Evolutionary conservation across 345 rosid species (phyloP).

Genomic region (Corymbia maculata): DNA sequence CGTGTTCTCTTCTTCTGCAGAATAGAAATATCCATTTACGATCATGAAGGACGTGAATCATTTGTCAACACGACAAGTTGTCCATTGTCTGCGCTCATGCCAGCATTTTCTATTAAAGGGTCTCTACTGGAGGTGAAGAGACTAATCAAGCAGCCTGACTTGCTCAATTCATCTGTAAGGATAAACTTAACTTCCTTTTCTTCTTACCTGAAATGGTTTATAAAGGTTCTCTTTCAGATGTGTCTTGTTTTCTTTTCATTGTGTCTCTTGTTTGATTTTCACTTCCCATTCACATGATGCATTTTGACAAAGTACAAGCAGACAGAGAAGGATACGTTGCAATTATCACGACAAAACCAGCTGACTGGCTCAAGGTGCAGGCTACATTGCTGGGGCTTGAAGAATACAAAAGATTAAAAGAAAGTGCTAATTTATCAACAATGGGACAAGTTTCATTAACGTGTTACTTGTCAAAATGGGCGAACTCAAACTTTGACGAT

Average conservation of each 20-base stretch:
- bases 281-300: not conserved
- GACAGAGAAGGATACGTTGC: slow-evolving; percentile 90
- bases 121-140: slow-evolving; percentile 83
- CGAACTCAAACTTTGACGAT: not conserved
- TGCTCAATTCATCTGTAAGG: slow-evolving; percentile 66
- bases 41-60: too few relatives aligned
- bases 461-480: not conserved
- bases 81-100: too few relatives aligned
- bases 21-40: not conserved
- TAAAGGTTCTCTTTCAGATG: not conserved
- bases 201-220: not conserved
- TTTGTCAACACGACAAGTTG: too few relatives aligned
- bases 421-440: not conserved
- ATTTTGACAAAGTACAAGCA: slow-evolving; percentile 34
- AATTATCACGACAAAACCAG: slow-evolving; percentile 79
- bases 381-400: slow-evolving; percentile 42
- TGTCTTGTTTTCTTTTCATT: not conserved
- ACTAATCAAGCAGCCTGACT: slow-evolving; percentile 56
- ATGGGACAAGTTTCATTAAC: not conserved
- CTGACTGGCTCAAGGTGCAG: slow-evolving; percentile 70
- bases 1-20: not conserved
- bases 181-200: not conserved
- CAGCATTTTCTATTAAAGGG: slow-evolving; percentile 42
- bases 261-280: not conserved
- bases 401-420: slow-evolving; percentile 50